Conservation (phyloP, 257 asterid genomes). For the Scutellaria baicalensis region DNA sequence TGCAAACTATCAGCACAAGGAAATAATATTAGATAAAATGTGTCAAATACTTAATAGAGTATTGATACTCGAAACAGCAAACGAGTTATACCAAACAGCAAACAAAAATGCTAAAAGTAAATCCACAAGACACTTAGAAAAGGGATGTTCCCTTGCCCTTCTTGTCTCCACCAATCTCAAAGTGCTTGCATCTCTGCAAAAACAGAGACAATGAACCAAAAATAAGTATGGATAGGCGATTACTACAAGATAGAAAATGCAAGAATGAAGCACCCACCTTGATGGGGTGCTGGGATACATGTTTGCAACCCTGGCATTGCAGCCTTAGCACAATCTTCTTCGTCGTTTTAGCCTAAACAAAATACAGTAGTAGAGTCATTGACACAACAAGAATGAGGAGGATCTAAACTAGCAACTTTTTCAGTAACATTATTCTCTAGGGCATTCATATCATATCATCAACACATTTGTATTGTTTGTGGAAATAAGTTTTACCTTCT, state of each 20-base stretch:
- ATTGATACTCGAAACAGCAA: not conserved
- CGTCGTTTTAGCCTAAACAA: constrained; percentile 52
- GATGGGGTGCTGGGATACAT: constrained; percentile 64
- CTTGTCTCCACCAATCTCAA: constrained; percentile 52
- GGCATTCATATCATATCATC: no score
- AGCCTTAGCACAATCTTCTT: constrained; percentile 72
- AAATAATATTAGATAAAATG: not conserved
- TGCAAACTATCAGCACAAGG: not conserved
- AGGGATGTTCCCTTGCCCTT: constrained; percentile 53
- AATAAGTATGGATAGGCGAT: not conserved
- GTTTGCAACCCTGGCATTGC: constrained; percentile 72
- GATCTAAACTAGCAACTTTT: no score
- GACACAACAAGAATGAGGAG: no score
- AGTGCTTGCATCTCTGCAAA: constrained; percentile 50
- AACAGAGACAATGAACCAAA: not conserved
- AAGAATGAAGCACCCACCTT: constrained; percentile 30
- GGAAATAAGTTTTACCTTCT: constrained; percentile 41
- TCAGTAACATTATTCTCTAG: no score
- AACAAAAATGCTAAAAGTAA: not conserved
- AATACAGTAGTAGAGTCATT: not conserved
- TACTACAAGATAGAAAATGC: not conserved
- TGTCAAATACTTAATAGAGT: not conserved
- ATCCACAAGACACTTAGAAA: constrained; percentile 22
- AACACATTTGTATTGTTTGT: not conserved
- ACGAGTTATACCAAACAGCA: not conserved